These are phyloP conservation scores for Globisporangium sylvaticum DNA, from an alignment of 352 stramenopile genomes.

Conservation along the genomic window DNA sequence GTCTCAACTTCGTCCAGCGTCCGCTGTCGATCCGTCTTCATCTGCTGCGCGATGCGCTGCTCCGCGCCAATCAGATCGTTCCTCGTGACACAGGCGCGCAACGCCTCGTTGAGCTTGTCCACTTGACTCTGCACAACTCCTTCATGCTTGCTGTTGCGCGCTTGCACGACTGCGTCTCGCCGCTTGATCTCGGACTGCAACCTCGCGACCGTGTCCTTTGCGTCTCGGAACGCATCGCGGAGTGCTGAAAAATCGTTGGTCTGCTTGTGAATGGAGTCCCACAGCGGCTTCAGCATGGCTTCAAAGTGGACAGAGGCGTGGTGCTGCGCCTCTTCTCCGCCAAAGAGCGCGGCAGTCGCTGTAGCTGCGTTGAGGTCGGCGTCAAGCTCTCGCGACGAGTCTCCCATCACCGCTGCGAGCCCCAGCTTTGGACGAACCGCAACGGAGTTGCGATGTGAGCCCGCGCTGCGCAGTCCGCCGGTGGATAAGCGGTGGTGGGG, in stretches of 20 bases:
- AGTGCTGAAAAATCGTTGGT: constrained; percentile 67
- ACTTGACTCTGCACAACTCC: constrained; percentile 61
- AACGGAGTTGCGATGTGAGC: constrained; percentile 5
- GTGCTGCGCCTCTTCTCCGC: background rate
- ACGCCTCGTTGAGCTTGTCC: constrained; percentile 74
- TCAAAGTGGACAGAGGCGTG: background rate
- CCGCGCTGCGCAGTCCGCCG: constrained; percentile 19
- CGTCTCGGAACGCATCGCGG: constrained; percentile 59
- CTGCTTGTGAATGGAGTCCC: constrained; percentile 76
- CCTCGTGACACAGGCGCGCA: constrained; percentile 67
- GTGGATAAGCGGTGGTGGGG: constrained; percentile 57
- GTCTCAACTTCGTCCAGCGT: constrained; percentile 60
- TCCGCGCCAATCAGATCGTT: constrained; percentile 77
- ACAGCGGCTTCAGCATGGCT: constrained; percentile 54
- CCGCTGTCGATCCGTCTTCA: constrained; percentile 55
- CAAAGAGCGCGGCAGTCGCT: constrained; percentile 18
- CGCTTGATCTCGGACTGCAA: constrained; percentile 82
- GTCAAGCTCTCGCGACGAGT: constrained; percentile 18
- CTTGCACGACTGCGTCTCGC: constrained; percentile 71
- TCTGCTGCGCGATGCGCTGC: constrained; percentile 70
- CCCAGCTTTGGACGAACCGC: constrained; percentile 8
- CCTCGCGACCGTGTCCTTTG: constrained; percentile 64
- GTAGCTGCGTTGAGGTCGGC: constrained; percentile 20
- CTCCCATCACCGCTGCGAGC: constrained; percentile 17
- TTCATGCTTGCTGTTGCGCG: constrained; percentile 77